Base-by-base conservation (phyloP, 352 stramenopile genomes). In the Phytophthora sojae region DNA sequence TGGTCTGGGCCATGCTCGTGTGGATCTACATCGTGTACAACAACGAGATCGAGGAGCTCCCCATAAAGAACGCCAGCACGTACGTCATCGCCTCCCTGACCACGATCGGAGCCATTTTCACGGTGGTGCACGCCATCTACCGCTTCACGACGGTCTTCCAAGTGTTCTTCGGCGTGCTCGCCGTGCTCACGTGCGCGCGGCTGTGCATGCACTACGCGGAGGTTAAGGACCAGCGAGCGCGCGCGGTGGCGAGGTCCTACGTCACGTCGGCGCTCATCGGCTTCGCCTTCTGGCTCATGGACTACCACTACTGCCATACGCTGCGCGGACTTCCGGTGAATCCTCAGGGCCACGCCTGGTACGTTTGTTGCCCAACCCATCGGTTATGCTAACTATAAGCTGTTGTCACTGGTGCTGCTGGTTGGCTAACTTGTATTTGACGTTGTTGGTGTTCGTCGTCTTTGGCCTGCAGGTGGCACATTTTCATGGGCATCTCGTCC, bases 1-100 rank as follows among this genome's bases (percentile, higher is more conserved):
- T 95, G 88, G 80, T 96, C 55, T 96, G 86, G 85, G 85, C 83
- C 53, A 87, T 94, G 53, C 72, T 96, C 25, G 71, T 82, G 29
- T 95, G 87, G 86, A 81, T 93, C 61, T 94, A 94, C 73, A 96
- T 95, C 37, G 81, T 93, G 15, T 95, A 92, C 75, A 80, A 86
- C 59, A 90, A 92, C 56, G 85, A 91, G 67, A 88, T 91, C 56
- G 69, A 77, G 35, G 73, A 82, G 51, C 64, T 83, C 6, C 77
- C 77, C 0, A 70, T 93, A 30, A 67, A 68, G 12, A 68, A 82
- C 26, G 77, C 84, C 1, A 78, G 77, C 5, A 68, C 55, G 5
- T 78, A 77, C 49, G 77, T 90, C 8, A 71, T 91, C 39, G 72
- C 72, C 9, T 64, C 84, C 53, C 77, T 96, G 12, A 81, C 79